phyloP scores from a whole-genome alignment of 2,329 filamentous ascomycete genomes.

The Talaromyces sp. region DNA sequence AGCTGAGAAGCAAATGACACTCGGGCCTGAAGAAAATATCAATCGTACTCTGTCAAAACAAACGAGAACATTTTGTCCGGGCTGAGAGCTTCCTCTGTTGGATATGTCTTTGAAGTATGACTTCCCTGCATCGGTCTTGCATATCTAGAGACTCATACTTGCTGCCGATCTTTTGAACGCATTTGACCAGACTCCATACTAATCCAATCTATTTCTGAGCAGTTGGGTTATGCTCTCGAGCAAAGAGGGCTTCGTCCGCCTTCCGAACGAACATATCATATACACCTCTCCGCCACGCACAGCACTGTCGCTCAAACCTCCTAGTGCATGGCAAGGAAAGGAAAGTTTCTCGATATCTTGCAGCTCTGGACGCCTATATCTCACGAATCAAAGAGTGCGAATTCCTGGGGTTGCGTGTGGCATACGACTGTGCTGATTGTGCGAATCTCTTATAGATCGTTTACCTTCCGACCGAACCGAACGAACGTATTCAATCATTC shows the following conservation, averaged over 20 bases:
- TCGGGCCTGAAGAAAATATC: not conserved
- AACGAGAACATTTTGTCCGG: not conserved
- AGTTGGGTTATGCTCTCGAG: slow-evolving; percentile 93
- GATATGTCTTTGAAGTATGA: slow-evolving; percentile 43
- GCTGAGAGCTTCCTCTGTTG: not conserved
- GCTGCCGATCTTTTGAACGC: not conserved
- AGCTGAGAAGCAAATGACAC: not conserved
- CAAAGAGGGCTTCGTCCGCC: slow-evolving; percentile 69
- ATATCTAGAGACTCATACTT: not conserved
- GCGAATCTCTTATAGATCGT: slow-evolving; percentile 61
- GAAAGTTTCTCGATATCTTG: slow-evolving; percentile 67
- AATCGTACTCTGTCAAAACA: not conserved
- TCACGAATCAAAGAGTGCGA: slow-evolving; percentile 80
- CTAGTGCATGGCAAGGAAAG: slow-evolving; percentile 61
- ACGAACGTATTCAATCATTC: slow-evolving; percentile 74
- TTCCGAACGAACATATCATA: slow-evolving; percentile 78
- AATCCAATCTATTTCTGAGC: slow-evolving; percentile 18
- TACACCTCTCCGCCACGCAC: slow-evolving; percentile 78
- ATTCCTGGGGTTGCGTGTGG: slow-evolving; percentile 12
- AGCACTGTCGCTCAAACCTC: slow-evolving; percentile 68
- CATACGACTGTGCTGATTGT: slow-evolving; percentile 6
- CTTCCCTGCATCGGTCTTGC: not conserved
- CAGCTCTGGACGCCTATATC: slow-evolving; percentile 70
- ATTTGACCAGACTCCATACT: not conserved
- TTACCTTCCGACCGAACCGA: slow-evolving; percentile 73